Evolutionary conservation across 805 yeast species (phyloP).

Genomic region (Candida ortonii): DNA sequence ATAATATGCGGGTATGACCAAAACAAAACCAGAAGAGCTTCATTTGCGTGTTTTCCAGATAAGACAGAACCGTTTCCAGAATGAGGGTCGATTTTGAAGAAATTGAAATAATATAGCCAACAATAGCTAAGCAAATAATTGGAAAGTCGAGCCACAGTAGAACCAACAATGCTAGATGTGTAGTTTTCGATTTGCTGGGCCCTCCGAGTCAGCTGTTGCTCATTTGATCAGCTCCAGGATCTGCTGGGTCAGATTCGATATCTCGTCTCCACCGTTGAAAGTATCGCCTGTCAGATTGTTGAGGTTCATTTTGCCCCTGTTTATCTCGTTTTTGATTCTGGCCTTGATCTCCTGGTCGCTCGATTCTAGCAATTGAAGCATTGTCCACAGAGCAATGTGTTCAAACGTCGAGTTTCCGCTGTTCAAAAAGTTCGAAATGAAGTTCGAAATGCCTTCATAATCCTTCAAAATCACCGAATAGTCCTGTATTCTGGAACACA

Average conservation of each 20-base stretch:
- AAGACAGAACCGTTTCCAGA: too few species aligned
- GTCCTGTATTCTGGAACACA: slow-evolving; percentile 86
- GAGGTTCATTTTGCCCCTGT: slow-evolving; percentile 31
- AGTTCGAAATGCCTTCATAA: slow-evolving; percentile 91
- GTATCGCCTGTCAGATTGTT: slow-evolving; percentile 35
- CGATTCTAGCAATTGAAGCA: slow-evolving; percentile 86
- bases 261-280: slow-evolving; percentile 35
- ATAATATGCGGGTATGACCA: too few species aligned
- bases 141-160: too few species aligned
- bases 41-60: too few species aligned
- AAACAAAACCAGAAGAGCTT: too few species aligned
- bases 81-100: too few species aligned
- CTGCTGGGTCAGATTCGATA: slow-evolving; percentile 36
- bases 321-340: slow-evolving; percentile 33
- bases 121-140: too few species aligned
- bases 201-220: too few species aligned
- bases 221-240: slow-evolving; percentile 35
- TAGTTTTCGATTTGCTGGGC: too few species aligned
- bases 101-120: too few species aligned
- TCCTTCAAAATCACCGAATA: slow-evolving; percentile 73
- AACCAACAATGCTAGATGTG: too few species aligned
- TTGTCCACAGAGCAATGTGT: slow-evolving; percentile 97
- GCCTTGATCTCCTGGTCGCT: slow-evolving; percentile 60
- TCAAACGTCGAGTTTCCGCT: slow-evolving; percentile 91
- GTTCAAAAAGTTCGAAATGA: slow-evolving; percentile 73